Evolutionary conservation across 2,329 filamentous ascomycete species (phyloP).

Genomic region (Penicillium glabrum): DNA sequence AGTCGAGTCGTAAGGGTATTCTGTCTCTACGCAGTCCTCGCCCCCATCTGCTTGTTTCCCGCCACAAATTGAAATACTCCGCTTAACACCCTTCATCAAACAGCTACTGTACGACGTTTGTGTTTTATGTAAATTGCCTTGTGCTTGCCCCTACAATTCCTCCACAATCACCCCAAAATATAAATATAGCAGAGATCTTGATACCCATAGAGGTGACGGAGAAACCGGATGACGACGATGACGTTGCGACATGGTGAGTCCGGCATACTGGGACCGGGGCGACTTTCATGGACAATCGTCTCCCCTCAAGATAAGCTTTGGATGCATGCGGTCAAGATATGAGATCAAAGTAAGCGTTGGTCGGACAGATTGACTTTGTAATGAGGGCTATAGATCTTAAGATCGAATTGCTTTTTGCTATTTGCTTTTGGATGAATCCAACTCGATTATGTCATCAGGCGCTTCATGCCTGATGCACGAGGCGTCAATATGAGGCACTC

Average conservation of each 20-base stretch:
- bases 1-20: background rate
- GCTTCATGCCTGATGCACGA: background rate
- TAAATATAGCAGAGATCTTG: background rate
- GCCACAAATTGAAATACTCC: background rate
- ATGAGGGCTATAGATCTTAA: background rate
- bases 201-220: constrained; percentile 4
- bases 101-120: background rate
- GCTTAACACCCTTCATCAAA: background rate
- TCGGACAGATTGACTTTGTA: background rate
- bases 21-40: background rate
- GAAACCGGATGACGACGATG: constrained; percentile 26
- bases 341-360: background rate
- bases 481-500: background rate
- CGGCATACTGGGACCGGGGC: background rate
- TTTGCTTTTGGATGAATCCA: background rate
- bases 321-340: constrained; percentile 1
- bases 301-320: background rate
- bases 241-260: constrained; percentile 19
- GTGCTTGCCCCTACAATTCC: background rate
- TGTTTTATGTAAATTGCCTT: background rate
- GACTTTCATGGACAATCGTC: background rate
- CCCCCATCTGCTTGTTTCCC: background rate
- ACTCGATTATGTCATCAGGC: background rate
- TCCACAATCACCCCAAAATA: background rate
- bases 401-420: background rate